phyloP scores from a whole-genome alignment of 305 asterid species.

The Rubia tinctorum region DNA sequence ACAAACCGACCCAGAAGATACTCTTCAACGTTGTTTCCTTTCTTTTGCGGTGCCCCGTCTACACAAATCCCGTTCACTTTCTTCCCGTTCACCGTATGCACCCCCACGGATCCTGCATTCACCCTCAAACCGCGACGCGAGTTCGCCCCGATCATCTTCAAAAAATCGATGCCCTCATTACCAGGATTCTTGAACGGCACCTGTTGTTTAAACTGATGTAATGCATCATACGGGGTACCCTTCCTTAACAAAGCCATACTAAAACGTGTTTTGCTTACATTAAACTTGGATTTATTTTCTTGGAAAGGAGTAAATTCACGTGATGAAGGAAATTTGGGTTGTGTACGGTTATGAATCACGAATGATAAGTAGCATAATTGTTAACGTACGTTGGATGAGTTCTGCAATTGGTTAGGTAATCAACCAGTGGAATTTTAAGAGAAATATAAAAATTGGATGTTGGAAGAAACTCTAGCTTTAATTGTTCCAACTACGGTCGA shows the following conservation, averaged over 20 bases:
- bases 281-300: background rate
- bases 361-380: background rate
- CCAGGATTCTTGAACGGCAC: constrained; percentile 4
- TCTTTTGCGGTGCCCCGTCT: constrained; percentile 23
- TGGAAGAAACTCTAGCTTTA: background rate
- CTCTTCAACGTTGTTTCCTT: constrained; percentile 12
- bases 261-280: constrained; percentile 3
- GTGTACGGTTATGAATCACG: background rate
- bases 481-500: background rate
- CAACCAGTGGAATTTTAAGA: background rate
- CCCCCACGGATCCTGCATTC: constrained; percentile 17
- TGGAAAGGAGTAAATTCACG: background rate
- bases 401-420: background rate
- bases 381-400: background rate
- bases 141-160: background rate
- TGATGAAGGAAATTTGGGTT: background rate
- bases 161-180: background rate
- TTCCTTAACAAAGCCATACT: constrained; percentile 11
- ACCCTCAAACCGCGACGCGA: constrained; percentile 7
- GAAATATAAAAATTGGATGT: background rate
- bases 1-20: constrained; percentile 56
- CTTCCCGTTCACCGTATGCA: constrained; percentile 51
- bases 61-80: constrained; percentile 51
- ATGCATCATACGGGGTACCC: background rate
- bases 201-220: background rate